Conservation (phyloP, 768 basidiomycete genomes). For the Russula earlei region DNA sequence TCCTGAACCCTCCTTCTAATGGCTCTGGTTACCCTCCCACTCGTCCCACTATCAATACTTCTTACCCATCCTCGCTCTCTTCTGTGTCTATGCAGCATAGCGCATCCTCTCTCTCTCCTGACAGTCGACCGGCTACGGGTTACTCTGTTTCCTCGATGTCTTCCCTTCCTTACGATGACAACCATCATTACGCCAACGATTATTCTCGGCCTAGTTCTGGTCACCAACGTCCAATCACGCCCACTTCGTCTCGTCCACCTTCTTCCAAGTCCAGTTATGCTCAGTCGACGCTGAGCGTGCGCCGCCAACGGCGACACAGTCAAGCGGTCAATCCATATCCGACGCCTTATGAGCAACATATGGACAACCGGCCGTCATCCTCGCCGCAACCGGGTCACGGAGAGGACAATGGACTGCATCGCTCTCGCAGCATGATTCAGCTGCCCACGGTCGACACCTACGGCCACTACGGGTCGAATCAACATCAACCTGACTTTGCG, state of each 20-base stretch:
- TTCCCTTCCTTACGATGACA: conserved; percentile 47
- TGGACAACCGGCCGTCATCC: conserved; percentile 20
- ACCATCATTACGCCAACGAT: conserved; percentile 34
- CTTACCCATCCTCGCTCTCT: conserved; percentile 39
- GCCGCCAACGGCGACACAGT: conserved; percentile 68
- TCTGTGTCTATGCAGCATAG: conserved; percentile 45
- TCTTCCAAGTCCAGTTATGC: conserved; percentile 54
- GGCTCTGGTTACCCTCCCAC: conserved; percentile 38
- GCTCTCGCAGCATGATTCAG: conserved; percentile 79
- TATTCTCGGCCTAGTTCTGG: conserved; percentile 69
- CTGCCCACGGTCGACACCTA: conserved; percentile 55
- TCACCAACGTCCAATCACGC: conserved; percentile 56
- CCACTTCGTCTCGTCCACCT: conserved; percentile 56
- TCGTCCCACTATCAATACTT: conserved; percentile 61
- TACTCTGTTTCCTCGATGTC: conserved; percentile 82
- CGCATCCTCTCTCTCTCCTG: conserved; percentile 66
- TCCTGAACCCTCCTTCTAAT: conserved; percentile 55
- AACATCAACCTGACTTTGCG: conserved; percentile 66
- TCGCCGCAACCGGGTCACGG: conserved; percentile 23
- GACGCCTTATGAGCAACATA: conserved; percentile 56
- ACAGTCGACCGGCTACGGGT: conserved; percentile 77
- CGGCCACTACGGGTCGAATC: conserved; percentile 17
- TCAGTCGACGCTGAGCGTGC: conserved; percentile 51
- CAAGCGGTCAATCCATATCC: conserved; percentile 86
- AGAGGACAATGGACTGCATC: conserved; percentile 49